Base-by-base conservation (phyloP, 2,329 filamentous ascomycete genomes). In the Capronia americana region DNA sequence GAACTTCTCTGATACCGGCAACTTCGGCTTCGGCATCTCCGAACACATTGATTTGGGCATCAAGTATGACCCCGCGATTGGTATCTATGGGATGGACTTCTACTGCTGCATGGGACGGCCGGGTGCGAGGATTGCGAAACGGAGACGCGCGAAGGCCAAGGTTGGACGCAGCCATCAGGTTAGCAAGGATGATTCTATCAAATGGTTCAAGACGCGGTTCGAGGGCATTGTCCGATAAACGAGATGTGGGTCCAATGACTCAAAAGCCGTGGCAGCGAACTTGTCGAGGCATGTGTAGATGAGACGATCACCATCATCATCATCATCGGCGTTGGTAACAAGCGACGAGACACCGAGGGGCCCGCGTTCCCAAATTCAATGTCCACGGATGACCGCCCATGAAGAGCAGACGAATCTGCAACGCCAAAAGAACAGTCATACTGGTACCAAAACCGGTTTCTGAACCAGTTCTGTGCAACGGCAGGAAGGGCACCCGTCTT, bases 61-160 rank as follows among this genome's bases (percentile, higher is more conserved):
- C 92, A 99, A 99, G 90, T 97, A 97, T 87, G 93, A 97, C 86
- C 93, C 93, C 73, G 91, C 88, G 73, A 97, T 97, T 77, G 93
- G 93, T 90, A 97, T 97, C 83, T 97, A 97, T 88, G 93, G 95
- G 83, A 99, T 99, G 95, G 95, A 99, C 87, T 99, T 99, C 87
- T 99, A 97, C 91, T 93, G 90, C 92, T 98, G 94, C 92, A 99
- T 99, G 95, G 97, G 93, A 87, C 93, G 95, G 79, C 95, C 94
- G 78, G 95, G 95, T 86, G 93, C 97, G 89, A 93, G 95, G 82
- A 92, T 99, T 81, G 91, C 92, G 82, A 94, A 93, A 87, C 93
- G 95, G 80, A 91, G 94, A 82, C 92, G 94, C 79, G 89, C 86
- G 85, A 91, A 96, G 89, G 86, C 88, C 86, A 87, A 84, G 78